Percentiles rank a stretch among this genome's conserved stretches.
Conservation (phyloP, 2,329 filamentous ascomycete genomes). For the Scorias spongiosa region DNA sequence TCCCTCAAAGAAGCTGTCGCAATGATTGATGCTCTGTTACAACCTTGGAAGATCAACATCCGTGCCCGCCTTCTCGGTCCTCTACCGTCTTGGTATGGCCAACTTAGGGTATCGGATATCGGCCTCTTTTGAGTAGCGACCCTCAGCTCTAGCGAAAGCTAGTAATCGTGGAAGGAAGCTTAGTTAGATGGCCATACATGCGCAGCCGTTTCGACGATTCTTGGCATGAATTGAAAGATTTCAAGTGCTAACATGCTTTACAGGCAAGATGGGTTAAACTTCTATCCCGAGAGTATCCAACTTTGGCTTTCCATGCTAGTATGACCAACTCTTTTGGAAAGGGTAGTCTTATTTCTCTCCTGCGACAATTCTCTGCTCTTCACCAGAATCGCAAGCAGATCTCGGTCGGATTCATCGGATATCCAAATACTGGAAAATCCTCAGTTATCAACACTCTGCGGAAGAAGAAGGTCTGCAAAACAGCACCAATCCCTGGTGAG, state of each 20-base stretch:
- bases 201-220: slow-evolving; percentile 2
- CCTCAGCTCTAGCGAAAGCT: slow-evolving; percentile 49
- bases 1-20: slow-evolving; percentile 28
- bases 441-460: slow-evolving; percentile 93
- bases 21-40: slow-evolving; percentile 72
- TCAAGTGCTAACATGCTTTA: slow-evolving; percentile 14
- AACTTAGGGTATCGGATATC: slow-evolving; percentile 51
- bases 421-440: slow-evolving; percentile 90
- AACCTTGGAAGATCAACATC: slow-evolving; percentile 88
- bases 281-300: slow-evolving; percentile 82
- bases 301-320: slow-evolving; percentile 82
- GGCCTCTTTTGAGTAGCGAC: slow-evolving; percentile 98
- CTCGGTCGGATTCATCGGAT: slow-evolving; percentile 74
- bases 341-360: slow-evolving; percentile 77
- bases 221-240: no score
- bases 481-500: slow-evolving; percentile 89
- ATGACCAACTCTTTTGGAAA: slow-evolving; percentile 97
- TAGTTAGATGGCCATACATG: slow-evolving; percentile 96
- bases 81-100: slow-evolving; percentile 80
- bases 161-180: slow-evolving; percentile 83
- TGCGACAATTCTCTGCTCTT: slow-evolving; percentile 82
- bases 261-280: slow-evolving; percentile 86
- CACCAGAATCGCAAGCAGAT: slow-evolving; percentile 90
- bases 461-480: slow-evolving; percentile 85
- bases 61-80: slow-evolving; percentile 56